Percentiles rank a stretch among this genome's conserved stretches.
Conservation (phyloP, 2,329 filamentous ascomycete species). For the Lachnellula hyalina region DNA sequence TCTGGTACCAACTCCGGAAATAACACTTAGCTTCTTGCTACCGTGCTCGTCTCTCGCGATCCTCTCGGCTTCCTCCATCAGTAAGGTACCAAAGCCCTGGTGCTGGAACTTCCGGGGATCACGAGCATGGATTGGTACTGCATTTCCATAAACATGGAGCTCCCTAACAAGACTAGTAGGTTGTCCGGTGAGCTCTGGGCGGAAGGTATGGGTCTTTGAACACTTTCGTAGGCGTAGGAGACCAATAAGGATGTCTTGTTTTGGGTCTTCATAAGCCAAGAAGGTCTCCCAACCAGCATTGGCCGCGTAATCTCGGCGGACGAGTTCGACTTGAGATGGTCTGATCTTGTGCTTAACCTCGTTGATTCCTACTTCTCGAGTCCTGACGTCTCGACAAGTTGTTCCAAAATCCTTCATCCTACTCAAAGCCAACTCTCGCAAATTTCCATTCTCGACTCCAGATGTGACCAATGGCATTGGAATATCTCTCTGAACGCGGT, state of each 20-base stretch:
- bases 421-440: constrained; percentile 88
- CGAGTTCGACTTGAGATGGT: constrained; percentile 90
- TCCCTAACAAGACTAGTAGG: constrained; percentile 90
- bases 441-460: constrained; percentile 94
- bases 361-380: constrained; percentile 94
- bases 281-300: constrained; percentile 99
- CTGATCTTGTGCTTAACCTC: constrained; percentile 99
- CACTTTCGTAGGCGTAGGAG: constrained; percentile 86
- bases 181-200: constrained; percentile 78
- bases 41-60: constrained; percentile 94
- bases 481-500: constrained; percentile 96
- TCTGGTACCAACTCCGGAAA: constrained; percentile 93
- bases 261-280: constrained; percentile 94
- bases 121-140: constrained; percentile 92
- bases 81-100: constrained; percentile 88
- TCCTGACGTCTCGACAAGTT: constrained; percentile 91
- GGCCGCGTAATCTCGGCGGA: constrained; percentile 87
- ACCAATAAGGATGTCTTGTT: constrained; percentile 95
- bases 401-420: constrained; percentile 99
- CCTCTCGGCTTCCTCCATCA: constrained; percentile 97
- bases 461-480: constrained; percentile 99
- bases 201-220: constrained; percentile 84
- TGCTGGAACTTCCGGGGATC: constrained; percentile 98
- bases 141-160: constrained; percentile 93
- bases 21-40: constrained; percentile 90